Evolutionary conservation across 2,329 filamentous ascomycete genomes (phyloP), one percentile per base, ranked within the genome.

Genomic region (Colletotrichum sp.): DNA sequence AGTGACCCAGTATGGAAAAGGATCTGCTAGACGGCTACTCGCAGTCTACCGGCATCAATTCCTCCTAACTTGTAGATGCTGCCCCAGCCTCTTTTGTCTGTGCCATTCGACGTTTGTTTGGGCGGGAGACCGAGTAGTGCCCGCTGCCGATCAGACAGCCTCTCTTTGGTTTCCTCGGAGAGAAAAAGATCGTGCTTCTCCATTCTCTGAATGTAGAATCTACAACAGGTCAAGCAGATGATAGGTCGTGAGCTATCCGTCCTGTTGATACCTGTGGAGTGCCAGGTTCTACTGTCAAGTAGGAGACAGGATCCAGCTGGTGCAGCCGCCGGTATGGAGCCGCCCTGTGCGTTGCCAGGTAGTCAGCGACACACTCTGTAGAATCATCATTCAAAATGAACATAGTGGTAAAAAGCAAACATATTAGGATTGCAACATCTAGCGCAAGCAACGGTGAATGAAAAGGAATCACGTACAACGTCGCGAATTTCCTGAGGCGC

Each of bases 261-360:
- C 26, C 21, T 70, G 34, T 70, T 70, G 16, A 70, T 34, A 44
- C 68, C 68, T n/a, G 68, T 70, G n/a, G 57, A 70, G 68, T 70
- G 68, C 68, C 68, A 70, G 18, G 68, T 70, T 16, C 68, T 32
- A 32, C 68, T 70, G 26, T 70, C 68, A 18, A 70, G 36, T 4
- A 70, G 57, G 6, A 70, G 32, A 28, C 68, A 70, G 13, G 68
- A 44, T 26, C 68, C 68, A 49, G 68, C 68, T 12, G 68, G 68
- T 30, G 68, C 68, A 24, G 68, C 68, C 10, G 68, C 68, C 18
- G 68, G 68, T 21, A 70, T 44, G 4, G 68, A 70, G 34, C 55
- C 57, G 8, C 68, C 68, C 67, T 70, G 8, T 21, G 39, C 5
- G 28, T 39, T 2, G 30, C 32, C 15, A 36, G 44, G 24, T 18